Evolutionary conservation across 768 basidiomycete species (phyloP).

Genomic region (Suillus bovinus): DNA sequence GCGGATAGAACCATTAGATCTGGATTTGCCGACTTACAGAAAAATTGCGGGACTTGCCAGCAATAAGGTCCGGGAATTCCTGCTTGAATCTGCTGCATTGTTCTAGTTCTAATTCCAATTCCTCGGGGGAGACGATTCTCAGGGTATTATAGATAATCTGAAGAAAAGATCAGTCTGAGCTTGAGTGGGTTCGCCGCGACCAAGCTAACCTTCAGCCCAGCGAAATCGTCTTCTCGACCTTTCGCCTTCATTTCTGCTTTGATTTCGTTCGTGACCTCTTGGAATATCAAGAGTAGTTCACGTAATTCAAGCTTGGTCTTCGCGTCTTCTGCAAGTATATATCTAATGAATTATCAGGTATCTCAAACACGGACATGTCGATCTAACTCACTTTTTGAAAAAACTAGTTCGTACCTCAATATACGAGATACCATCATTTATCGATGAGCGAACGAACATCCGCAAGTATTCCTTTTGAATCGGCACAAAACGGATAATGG

Average conservation of each 20-base stretch:
- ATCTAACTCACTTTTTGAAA: constrained; percentile 30
- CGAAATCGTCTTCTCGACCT: constrained; percentile 42
- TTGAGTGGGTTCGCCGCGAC: not conserved
- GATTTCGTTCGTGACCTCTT: constrained; percentile 35
- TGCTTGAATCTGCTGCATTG: constrained; percentile 45
- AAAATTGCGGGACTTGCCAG: constrained; percentile 27
- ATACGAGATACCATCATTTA: constrained; percentile 48
- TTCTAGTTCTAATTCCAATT: constrained; percentile 42
- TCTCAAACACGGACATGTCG: not conserved
- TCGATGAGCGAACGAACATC: constrained; percentile 39
- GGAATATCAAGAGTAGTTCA: constrained; percentile 37
- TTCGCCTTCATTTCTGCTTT: constrained; percentile 34
- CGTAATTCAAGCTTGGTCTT: constrained; percentile 38
- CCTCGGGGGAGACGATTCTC: constrained; percentile 36
- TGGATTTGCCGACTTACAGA: too few relatives aligned
- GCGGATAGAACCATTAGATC: not conserved
- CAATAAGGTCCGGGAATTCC: constrained; percentile 47
- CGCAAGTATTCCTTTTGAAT: constrained; percentile 19
- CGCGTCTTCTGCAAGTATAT: constrained; percentile 38
- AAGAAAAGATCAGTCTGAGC: not conserved
- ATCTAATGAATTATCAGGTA: constrained; percentile 30
- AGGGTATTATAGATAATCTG: constrained; percentile 47
- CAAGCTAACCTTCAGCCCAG: constrained; percentile 38
- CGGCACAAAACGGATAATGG: constrained; percentile 27
- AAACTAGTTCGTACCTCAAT: constrained; percentile 45